A percentile compares a stretch with the other conserved stretches of the same genome.
Conservation (phyloP, 805 yeast genomes). For the Wickerhamomyces chambardii region DNA sequence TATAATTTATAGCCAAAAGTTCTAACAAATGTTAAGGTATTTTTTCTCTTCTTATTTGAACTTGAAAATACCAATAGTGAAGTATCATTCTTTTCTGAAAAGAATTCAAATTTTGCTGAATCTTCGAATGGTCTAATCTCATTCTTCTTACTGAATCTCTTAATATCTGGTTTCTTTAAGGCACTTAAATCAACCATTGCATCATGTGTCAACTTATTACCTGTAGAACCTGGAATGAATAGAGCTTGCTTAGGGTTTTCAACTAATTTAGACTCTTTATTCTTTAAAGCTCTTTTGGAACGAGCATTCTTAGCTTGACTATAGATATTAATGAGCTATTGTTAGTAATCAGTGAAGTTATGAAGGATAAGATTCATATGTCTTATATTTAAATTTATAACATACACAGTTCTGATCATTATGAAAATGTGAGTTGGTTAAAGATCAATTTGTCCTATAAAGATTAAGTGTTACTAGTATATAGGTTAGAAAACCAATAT, state of each 20-base stretch:
- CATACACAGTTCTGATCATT: constrained; percentile 28
- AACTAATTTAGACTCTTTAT: constrained; percentile 77
- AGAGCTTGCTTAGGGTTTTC: constrained; percentile 88
- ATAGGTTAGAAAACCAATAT: too few relatives aligned
- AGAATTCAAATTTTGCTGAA: constrained; percentile 73
- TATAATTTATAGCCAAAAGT: constrained; percentile 85
- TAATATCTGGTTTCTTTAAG: constrained; percentile 82
- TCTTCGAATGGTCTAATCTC: constrained; percentile 93
- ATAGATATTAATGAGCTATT: constrained; percentile 25
- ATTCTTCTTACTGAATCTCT: constrained; percentile 83
- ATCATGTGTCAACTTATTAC: constrained; percentile 76
- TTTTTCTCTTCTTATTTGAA: constrained; percentile 86
- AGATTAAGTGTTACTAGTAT: too few relatives aligned
- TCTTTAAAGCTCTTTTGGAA: constrained; percentile 87
- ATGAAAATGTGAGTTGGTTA: not conserved
- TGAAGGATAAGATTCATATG: not conserved
- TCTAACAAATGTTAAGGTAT: constrained; percentile 79
- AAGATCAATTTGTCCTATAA: too few relatives aligned
- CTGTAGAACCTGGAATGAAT: constrained; percentile 82
- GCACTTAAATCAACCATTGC: constrained; percentile 84
- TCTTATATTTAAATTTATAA: constrained; percentile 1
- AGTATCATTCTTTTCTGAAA: constrained; percentile 89
- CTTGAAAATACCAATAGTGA: constrained; percentile 76
- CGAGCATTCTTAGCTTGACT: constrained; percentile 91
- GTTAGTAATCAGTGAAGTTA: constrained; percentile 10